These are phyloP conservation scores for Triticum timopheevii DNA, from an alignment of 176 grass and related monocot species.

Conservation along the genomic window DNA sequence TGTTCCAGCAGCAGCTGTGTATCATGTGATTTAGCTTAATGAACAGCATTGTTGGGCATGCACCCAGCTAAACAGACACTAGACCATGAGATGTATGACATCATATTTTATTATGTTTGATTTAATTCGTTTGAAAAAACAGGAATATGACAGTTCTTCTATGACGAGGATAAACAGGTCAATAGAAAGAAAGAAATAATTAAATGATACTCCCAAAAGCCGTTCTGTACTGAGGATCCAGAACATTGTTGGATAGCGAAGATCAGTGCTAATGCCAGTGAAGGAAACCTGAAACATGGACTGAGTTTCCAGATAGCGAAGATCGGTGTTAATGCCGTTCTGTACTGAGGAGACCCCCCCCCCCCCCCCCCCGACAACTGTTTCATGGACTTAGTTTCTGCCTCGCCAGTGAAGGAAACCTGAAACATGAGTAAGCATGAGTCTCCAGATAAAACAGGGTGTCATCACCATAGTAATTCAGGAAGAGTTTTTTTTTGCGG, in stretches of 20 bases:
- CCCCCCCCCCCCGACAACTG: constrained; percentile 33
- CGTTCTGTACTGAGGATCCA: constrained; percentile 91
- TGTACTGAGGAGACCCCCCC: no score
- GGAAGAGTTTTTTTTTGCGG: neutral
- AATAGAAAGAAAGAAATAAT: neutral
- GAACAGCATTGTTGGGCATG: neutral
- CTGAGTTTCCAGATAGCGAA: no score
- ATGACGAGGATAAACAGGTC: no score
- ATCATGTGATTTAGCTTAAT: neutral
- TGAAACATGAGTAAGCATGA: constrained; percentile 29
- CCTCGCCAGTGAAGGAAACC: constrained; percentile 97
- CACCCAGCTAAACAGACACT: neutral
- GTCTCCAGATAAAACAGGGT: neutral
- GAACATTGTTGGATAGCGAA: constrained; percentile 88
- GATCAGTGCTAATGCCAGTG: constrained; percentile 66
- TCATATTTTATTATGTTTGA: neutral
- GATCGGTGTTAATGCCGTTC: no score
- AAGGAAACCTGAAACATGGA: no score
- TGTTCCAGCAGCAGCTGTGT: neutral
- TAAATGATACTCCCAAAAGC: constrained; percentile 92
- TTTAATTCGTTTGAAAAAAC: neutral
- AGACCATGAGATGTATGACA: neutral
- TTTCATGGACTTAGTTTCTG: constrained; percentile 59
- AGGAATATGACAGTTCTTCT: no score
- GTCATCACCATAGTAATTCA: neutral